Conservation (phyloP, 83 land plant genomes). For the Isoetes engelmannii region DNA sequence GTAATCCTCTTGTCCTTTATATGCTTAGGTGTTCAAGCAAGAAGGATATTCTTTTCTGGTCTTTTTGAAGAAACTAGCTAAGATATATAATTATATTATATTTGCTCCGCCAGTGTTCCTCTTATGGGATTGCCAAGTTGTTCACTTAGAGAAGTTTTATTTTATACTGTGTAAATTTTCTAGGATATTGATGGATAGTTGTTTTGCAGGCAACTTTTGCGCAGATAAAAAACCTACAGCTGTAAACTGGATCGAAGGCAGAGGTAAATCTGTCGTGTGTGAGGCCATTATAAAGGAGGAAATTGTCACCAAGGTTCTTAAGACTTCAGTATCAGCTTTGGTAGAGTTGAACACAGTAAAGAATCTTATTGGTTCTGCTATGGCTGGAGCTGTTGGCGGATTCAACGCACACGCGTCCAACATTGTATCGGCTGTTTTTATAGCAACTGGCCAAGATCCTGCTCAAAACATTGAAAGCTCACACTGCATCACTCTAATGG, state of each 20-base stretch:
- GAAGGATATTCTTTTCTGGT: too few relatives aligned
- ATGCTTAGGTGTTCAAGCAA: too few relatives aligned
- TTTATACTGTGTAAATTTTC: too few relatives aligned
- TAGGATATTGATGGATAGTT: too few relatives aligned
- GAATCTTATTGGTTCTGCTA: conserved; percentile 78
- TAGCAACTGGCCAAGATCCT: conserved; percentile 90
- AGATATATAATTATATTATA: too few relatives aligned
- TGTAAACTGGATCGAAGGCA: conserved; percentile 86
- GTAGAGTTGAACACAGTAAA: conserved; percentile 84
- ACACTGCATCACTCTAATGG: conserved; percentile 85
- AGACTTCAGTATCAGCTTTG: conserved; percentile 60
- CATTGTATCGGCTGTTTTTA: conserved; percentile 70
- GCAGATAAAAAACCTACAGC: conserved; percentile 87
- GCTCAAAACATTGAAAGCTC: conserved; percentile 93
- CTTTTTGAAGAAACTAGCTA: too few relatives aligned
- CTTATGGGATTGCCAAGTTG: too few relatives aligned
- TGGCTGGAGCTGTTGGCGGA: conserved; percentile 89
- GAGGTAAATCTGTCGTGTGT: conserved; percentile 83
- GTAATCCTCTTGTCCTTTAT: too few relatives aligned
- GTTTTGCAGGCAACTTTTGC: conserved; percentile 65
- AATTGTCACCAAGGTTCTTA: conserved; percentile 65
- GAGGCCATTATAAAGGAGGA: conserved; percentile 69
- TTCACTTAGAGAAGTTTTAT: too few relatives aligned
- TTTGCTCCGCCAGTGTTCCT: too few relatives aligned
- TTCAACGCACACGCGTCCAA: conserved; percentile 88